Conservation (phyloP, 129 eudicot genomes). For the Saussurea involucrata region DNA sequence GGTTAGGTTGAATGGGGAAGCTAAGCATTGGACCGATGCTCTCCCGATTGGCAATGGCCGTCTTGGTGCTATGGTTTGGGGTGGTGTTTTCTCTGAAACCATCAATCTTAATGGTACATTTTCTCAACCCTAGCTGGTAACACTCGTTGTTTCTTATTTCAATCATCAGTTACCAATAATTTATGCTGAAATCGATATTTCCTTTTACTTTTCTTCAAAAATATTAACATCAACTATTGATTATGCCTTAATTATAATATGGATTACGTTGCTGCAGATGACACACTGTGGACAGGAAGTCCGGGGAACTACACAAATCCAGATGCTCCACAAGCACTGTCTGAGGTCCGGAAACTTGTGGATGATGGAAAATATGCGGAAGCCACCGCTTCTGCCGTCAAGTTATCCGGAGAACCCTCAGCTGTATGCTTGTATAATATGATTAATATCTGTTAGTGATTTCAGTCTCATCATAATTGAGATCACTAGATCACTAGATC, state of each 20-base stretch:
- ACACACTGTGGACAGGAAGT: conserved; percentile 65
- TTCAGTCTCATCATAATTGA: background rate
- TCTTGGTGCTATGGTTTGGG: conserved; percentile 82
- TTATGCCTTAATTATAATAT: background rate
- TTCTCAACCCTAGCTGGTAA: background rate
- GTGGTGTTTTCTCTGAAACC: conserved; percentile 50
- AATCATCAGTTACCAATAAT: background rate
- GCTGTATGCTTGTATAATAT: conserved; percentile 31
- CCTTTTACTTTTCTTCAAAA: background rate
- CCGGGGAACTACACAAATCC: conserved; percentile 62
- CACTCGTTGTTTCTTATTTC: background rate
- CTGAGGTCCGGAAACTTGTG: conserved; percentile 63
- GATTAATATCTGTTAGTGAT: background rate
- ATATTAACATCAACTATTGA: background rate
- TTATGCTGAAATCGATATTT: background rate
- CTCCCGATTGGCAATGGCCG: conserved; percentile 80
- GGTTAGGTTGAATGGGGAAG: conserved; percentile 43
- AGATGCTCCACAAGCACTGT: conserved; percentile 38
- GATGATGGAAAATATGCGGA: conserved; percentile 50
- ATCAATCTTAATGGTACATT: conserved; percentile 68
- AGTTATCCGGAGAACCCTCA: conserved; percentile 47
- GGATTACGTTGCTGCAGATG: conserved; percentile 37
- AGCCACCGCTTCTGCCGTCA: conserved; percentile 55
- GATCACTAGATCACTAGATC: no score
- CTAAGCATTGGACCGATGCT: conserved; percentile 75